phyloP scores from a whole-genome alignment of 2,329 filamentous ascomycete species.

The Incumbomyces lentus region DNA sequence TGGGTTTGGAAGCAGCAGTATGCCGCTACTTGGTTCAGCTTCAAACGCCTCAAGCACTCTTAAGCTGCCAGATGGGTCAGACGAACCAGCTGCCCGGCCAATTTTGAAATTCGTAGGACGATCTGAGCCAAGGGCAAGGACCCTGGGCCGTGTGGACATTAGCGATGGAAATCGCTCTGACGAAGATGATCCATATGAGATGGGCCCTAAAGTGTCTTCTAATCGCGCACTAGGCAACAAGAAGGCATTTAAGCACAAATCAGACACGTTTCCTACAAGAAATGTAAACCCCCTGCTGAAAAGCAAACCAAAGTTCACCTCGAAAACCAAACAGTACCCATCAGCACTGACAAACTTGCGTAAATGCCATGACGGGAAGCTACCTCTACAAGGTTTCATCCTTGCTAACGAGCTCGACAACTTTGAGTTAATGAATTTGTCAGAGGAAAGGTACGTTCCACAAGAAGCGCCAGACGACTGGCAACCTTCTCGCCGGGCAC shows the following conservation, averaged over 20 bases:
- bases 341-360: conserved; percentile 39
- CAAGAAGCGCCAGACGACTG: conserved; percentile 48
- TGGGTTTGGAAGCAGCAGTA: conserved; percentile 32
- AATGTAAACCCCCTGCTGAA: conserved; percentile 54
- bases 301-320: conserved; percentile 61
- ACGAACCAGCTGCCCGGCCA: conserved; percentile 26
- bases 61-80: conserved; percentile 24
- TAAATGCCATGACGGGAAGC: conserved; percentile 71
- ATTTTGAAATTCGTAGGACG: conserved; percentile 27
- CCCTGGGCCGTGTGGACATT: conserved; percentile 54
- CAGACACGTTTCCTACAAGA: conserved; percentile 35
- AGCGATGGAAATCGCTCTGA: conserved; percentile 83
- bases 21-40: neutral
- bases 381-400: conserved; percentile 29
- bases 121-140: conserved; percentile 41
- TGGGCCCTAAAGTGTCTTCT: conserved; percentile 83
- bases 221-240: conserved; percentile 71
- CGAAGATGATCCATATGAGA: conserved; percentile 86
- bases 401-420: conserved; percentile 48
- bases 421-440: conserved; percentile 36
- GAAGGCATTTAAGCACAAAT: conserved; percentile 56
- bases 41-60: neutral
- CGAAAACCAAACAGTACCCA: conserved; percentile 42
- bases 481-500: conserved; percentile 50
- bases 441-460: conserved; percentile 36